Evolutionary conservation across 139 green algal species (phyloP).

Genomic region (Coelastrella sp.): DNA sequence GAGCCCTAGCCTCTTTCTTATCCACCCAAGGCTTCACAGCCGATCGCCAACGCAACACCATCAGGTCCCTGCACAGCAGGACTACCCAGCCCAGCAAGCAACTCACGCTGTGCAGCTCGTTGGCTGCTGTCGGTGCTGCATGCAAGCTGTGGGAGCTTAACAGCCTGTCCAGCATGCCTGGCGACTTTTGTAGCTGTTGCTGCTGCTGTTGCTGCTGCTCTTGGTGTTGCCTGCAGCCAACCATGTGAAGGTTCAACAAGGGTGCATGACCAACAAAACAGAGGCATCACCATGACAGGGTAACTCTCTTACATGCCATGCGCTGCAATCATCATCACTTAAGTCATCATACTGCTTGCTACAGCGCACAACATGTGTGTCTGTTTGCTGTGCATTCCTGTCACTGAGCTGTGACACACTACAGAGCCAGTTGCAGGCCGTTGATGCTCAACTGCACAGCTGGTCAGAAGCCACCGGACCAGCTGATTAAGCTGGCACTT

Average conservation of each 20-base stretch:
- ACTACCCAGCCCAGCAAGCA: not conserved
- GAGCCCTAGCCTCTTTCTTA: not conserved
- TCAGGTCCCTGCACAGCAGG: too few species aligned
- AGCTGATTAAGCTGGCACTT: not conserved
- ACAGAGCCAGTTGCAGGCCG: too few species aligned
- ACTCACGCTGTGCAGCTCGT: not conserved
- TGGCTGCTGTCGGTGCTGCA: not conserved
- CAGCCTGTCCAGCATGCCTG: not conserved
- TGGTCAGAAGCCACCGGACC: too few species aligned
- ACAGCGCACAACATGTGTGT: not conserved
- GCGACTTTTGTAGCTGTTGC: not conserved
- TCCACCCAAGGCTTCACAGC: not conserved
- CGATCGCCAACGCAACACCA: too few species aligned
- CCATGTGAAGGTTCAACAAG: too few species aligned
- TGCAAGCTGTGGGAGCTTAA: slow-evolving; percentile 2
- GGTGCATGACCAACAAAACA: not conserved
- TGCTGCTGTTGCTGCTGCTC: slow-evolving; percentile 18
- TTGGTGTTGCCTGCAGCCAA: not conserved
- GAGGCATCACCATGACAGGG: not conserved
- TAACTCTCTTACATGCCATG: not conserved
- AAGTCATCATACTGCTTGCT: not conserved
- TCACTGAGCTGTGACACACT: too few species aligned
- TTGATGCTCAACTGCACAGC: too few species aligned
- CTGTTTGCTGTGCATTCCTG: too few species aligned
- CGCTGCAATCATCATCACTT: not conserved